These are phyloP conservation scores for Zymoseptoria brevis DNA, from an alignment of 2,329 filamentous ascomycete species.

Conservation along the genomic window DNA sequence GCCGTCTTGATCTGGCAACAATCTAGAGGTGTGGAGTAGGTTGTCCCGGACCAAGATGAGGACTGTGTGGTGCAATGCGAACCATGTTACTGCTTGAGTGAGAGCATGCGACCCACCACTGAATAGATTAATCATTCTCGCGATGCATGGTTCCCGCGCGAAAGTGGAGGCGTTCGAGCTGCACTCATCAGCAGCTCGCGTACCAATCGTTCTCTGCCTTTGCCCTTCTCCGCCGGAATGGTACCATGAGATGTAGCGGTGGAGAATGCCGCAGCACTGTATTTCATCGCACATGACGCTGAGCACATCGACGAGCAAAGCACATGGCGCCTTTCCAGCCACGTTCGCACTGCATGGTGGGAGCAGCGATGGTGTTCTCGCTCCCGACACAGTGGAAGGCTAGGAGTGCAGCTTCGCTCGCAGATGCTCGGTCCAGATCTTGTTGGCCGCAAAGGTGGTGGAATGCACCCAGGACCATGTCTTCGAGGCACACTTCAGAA, in stretches of 20 bases:
- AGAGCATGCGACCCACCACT: conserved; percentile 5
- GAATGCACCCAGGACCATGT: conserved; percentile 11
- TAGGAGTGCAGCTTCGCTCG: conserved; percentile 15
- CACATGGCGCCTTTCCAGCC: conserved; percentile 14
- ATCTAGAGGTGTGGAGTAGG: conserved; percentile 4
- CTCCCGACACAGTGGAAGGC: conserved; percentile 12
- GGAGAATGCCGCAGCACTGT: conserved; percentile 9
- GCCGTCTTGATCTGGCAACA: conserved; percentile 14
- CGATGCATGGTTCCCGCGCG: conserved; percentile 3
- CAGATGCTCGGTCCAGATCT: conserved; percentile 20
- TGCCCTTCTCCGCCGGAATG: background rate
- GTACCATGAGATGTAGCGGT: background rate
- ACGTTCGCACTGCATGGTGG: conserved; percentile 16
- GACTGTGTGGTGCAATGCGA: conserved; percentile 9
- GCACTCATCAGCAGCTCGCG: background rate
- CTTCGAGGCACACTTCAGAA: background rate
- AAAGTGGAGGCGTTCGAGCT: conserved; percentile 5
- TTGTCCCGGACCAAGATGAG: conserved; percentile 19
- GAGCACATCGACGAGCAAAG: conserved; percentile 16
- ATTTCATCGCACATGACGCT: conserved; percentile 19
- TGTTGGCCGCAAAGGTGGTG: conserved; percentile 12
- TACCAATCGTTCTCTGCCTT: background rate
- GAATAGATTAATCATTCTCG: conserved; percentile 13
- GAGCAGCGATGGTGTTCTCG: conserved; percentile 16
- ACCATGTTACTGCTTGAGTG: conserved; percentile 10